phyloP scores from a whole-genome alignment of 306 rosid species.

The Cucumis hystrix region DNA sequence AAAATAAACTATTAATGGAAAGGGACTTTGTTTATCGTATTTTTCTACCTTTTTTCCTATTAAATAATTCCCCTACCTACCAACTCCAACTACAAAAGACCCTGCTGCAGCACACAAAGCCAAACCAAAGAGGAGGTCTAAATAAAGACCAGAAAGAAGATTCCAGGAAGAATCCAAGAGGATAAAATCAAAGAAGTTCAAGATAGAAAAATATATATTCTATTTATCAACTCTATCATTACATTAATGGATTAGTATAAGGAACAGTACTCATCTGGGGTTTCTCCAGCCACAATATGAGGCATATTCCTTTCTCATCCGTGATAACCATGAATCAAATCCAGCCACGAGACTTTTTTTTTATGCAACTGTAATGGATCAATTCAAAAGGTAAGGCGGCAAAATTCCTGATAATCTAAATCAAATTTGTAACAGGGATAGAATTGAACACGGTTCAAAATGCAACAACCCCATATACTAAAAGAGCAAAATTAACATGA shows the following conservation, averaged over 20 bases:
- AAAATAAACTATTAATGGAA: neutral
- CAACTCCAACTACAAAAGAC: neutral
- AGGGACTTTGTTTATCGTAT: neutral
- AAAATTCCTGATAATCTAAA: neutral
- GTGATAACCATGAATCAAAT: neutral
- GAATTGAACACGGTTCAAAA: neutral
- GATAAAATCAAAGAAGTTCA: neutral
- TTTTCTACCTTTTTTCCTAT: neutral
- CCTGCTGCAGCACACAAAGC: neutral
- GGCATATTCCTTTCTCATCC: neutral
- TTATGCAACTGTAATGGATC: neutral
- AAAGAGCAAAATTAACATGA: neutral
- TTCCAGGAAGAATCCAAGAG: neutral
- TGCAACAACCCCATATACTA: neutral
- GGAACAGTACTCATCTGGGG: neutral
- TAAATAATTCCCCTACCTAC: neutral
- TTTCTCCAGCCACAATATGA: neutral
- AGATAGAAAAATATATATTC: neutral
- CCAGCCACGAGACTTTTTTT: neutral
- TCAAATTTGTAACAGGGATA: neutral
- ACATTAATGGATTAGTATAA: neutral
- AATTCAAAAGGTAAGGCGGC: conserved; percentile 1
- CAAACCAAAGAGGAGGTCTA: neutral
- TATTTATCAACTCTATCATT: neutral
- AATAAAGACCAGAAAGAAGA: neutral